Conservation (phyloP, 2,329 filamentous ascomycete species). For the Fusarium sp. region DNA sequence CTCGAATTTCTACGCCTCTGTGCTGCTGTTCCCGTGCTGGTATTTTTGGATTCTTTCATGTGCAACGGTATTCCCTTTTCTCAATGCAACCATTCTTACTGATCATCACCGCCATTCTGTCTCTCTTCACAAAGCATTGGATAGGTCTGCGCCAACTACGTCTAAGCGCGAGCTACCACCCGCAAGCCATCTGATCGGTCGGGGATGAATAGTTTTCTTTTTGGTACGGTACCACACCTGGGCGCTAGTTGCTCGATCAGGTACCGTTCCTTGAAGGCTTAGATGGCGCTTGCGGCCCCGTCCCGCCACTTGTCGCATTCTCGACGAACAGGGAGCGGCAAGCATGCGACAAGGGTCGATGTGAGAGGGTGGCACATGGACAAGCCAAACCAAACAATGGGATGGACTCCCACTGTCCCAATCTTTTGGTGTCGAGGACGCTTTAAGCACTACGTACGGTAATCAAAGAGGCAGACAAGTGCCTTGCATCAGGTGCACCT, state of each 20-base stretch:
- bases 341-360: constrained; percentile 31
- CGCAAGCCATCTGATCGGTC: constrained; percentile 26
- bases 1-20: constrained; percentile 2
- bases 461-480: constrained; percentile 23
- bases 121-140: constrained; percentile 5
- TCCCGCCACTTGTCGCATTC: constrained; percentile 41
- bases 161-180: constrained; percentile 15
- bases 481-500: constrained; percentile 40
- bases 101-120: constrained; percentile 9
- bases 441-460: not conserved
- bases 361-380: constrained; percentile 29
- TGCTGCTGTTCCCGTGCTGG: constrained; percentile 3
- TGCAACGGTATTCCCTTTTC: constrained; percentile 6
- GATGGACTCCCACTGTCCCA: not conserved
- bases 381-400: constrained; percentile 21
- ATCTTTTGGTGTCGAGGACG: constrained; percentile 5
- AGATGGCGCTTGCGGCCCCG: constrained; percentile 44
- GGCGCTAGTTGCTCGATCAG: constrained; percentile 38
- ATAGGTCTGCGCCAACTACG: not conserved
- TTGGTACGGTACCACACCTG: constrained; percentile 17
- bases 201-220: constrained; percentile 5
- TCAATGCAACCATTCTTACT: constrained; percentile 12
- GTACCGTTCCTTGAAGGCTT: constrained; percentile 44
- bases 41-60: constrained; percentile 6
- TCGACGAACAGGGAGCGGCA: constrained; percentile 36